A percentile compares a stretch with the other conserved stretches of the same genome.
Evolutionary conservation across 2,329 filamentous ascomycete genomes (phyloP).

Genomic region (Aspergillus versicolor): DNA sequence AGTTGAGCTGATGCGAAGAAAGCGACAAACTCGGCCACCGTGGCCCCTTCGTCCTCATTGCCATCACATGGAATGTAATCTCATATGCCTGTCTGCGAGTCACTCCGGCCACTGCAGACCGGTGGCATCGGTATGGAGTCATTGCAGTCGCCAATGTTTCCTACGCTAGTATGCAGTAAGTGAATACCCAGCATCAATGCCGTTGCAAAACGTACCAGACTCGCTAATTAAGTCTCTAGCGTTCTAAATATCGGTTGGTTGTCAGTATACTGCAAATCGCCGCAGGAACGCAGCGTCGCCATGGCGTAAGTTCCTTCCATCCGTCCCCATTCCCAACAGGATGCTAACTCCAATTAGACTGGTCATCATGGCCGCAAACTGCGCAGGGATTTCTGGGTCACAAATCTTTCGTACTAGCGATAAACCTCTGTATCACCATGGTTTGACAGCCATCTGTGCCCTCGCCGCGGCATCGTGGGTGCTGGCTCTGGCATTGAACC

Average conservation of each 20-base stretch:
- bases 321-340: background rate
- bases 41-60: slow-evolving; percentile 36
- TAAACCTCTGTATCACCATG: slow-evolving; percentile 28
- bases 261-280: slow-evolving; percentile 55
- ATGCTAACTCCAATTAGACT: slow-evolving; percentile 19
- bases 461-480: slow-evolving; percentile 28
- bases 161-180: slow-evolving; percentile 39
- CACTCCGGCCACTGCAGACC: slow-evolving; percentile 20
- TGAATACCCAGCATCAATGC: background rate
- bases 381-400: slow-evolving; percentile 60
- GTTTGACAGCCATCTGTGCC: slow-evolving; percentile 25
- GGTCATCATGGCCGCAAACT: slow-evolving; percentile 62
- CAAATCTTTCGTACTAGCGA: slow-evolving; percentile 53
- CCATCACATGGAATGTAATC: slow-evolving; percentile 39
- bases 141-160: slow-evolving; percentile 29
- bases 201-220: background rate
- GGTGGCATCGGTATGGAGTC: slow-evolving; percentile 32
- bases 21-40: slow-evolving; percentile 34
- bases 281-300: slow-evolving; percentile 58
- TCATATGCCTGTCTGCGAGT: slow-evolving; percentile 37
- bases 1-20: slow-evolving; percentile 10
- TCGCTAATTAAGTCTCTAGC: slow-evolving; percentile 10
- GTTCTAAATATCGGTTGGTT: slow-evolving; percentile 61
- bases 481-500: slow-evolving; percentile 15
- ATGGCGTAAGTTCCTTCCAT: slow-evolving; percentile 51